These are phyloP conservation scores for Acer saccharum DNA, from an alignment of 345 rosid genomes.

Conservation along the genomic window DNA sequence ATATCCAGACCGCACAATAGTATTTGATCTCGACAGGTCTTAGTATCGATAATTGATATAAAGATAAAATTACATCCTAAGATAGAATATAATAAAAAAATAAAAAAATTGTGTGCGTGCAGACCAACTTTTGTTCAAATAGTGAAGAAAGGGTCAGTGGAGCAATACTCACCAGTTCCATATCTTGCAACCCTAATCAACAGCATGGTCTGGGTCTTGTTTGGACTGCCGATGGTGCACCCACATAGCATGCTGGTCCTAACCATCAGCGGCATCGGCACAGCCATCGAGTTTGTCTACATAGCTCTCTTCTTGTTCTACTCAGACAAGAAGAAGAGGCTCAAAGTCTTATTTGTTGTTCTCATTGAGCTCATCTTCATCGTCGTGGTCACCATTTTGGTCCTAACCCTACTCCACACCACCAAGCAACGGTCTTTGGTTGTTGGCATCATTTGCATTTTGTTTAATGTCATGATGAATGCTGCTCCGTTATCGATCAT, in stretches of 20 bases:
- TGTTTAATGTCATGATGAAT: slow-evolving; percentile 75
- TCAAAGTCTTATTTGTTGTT: slow-evolving; percentile 30
- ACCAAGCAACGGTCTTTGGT: slow-evolving; percentile 43
- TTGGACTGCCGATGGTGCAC: slow-evolving; percentile 81
- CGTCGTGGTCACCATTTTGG: slow-evolving; percentile 32
- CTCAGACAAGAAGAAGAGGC: slow-evolving; percentile 38
- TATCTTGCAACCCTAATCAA: slow-evolving; percentile 80
- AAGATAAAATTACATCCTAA: too few species aligned
- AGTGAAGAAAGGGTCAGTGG: slow-evolving; percentile 72
- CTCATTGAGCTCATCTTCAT: slow-evolving; percentile 44
- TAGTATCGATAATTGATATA: too few species aligned
- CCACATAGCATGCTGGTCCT: slow-evolving; percentile 64
- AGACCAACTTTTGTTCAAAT: slow-evolving; percentile 82
- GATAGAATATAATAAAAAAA: too few species aligned
- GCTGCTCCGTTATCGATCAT: slow-evolving; percentile 81
- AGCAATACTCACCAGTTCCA: slow-evolving; percentile 73
- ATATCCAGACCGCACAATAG: too few species aligned
- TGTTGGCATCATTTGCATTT: slow-evolving; percentile 62
- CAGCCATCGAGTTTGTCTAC: slow-evolving; percentile 56
- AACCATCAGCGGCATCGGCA: slow-evolving; percentile 75
- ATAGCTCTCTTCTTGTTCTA: slow-evolving; percentile 46
- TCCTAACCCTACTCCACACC: slow-evolving; percentile 49
- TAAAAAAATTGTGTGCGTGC: background rate
- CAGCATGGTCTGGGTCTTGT: slow-evolving; percentile 81
- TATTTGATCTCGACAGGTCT: too few species aligned